Conservation (phyloP, 1,139 yeast genomes). For the Debaryomyces robertsiae region DNA sequence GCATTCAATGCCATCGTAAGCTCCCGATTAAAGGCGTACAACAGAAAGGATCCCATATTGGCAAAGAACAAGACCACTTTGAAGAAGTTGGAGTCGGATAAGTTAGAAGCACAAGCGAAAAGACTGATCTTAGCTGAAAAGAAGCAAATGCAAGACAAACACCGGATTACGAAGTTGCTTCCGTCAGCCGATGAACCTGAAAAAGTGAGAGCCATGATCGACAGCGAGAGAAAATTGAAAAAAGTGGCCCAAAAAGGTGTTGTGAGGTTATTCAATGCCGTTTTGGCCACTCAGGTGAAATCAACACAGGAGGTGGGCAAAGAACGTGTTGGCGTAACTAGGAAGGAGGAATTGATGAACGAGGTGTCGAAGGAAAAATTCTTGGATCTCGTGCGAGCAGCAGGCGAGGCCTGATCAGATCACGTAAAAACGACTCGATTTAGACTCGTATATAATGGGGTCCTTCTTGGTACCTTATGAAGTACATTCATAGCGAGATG, state of each 20-base stretch:
- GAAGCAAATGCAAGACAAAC: constrained; percentile 65
- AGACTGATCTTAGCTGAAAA: constrained; percentile 71
- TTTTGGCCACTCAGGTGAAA: constrained; percentile 76
- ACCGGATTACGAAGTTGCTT: constrained; percentile 65
- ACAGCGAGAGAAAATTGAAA: constrained; percentile 70
- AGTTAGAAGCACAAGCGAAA: constrained; percentile 82
- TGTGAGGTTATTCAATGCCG: constrained; percentile 87
- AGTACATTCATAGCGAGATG: background rate
- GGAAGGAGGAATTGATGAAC: constrained; percentile 63
- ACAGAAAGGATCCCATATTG: constrained; percentile 85
- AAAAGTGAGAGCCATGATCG: constrained; percentile 58
- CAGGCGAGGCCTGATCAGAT: constrained; percentile 52
- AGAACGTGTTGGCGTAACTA: constrained; percentile 41
- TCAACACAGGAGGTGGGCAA: constrained; percentile 47
- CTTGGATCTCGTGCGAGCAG: constrained; percentile 84
- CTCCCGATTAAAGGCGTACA: constrained; percentile 85
- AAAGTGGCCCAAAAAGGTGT: constrained; percentile 95
- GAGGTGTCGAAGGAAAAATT: constrained; percentile 90
- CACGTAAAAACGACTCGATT: too few species aligned
- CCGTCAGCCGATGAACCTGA: constrained; percentile 60
- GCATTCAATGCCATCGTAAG: constrained; percentile 86
- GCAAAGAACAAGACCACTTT: constrained; percentile 72
- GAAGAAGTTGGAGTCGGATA: constrained; percentile 77
- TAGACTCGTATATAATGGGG: background rate
- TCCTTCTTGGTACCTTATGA: background rate